Percentiles rank a stretch among this genome's conserved stretches.
Conservation (phyloP, 306 rosid genomes). For the Vigna radiata region DNA sequence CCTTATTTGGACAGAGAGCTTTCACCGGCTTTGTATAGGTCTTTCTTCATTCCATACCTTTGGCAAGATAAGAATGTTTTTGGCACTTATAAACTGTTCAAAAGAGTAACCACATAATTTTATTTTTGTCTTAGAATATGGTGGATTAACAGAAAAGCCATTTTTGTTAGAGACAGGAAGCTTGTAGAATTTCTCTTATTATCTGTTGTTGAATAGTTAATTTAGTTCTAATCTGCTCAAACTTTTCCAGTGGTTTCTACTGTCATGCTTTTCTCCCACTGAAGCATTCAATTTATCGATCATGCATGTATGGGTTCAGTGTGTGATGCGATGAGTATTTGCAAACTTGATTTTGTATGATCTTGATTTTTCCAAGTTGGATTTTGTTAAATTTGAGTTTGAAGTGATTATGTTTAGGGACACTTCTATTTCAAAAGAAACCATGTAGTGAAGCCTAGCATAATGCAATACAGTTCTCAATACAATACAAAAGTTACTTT, state of each 20-base stretch:
- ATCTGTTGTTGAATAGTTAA: slow-evolving; percentile 35
- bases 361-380: no score
- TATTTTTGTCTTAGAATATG: slow-evolving; percentile 17
- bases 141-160: slow-evolving; percentile 20
- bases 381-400: slow-evolving; percentile 1
- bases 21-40: slow-evolving; percentile 83
- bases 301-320: neutral
- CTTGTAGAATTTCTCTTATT: slow-evolving; percentile 29
- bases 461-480: neutral
- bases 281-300: slow-evolving; percentile 13
- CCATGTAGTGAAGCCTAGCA: neutral
- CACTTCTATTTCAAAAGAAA: neutral
- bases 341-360: neutral
- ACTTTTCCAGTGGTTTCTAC: slow-evolving; percentile 9
- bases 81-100: slow-evolving; percentile 88
- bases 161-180: slow-evolving; percentile 40
- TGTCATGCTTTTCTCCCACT: neutral
- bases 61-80: slow-evolving; percentile 91
- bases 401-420: neutral
- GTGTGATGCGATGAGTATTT: neutral
- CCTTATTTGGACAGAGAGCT: slow-evolving; percentile 94
- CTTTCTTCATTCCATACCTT: slow-evolving; percentile 87
- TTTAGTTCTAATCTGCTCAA: slow-evolving; percentile 26
- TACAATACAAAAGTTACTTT: neutral
- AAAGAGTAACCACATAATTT: slow-evolving; percentile 60